Evolutionary conservation across 2,329 filamentous ascomycete genomes (phyloP).

Genomic region (Hymenoscyphus infarciens): DNA sequence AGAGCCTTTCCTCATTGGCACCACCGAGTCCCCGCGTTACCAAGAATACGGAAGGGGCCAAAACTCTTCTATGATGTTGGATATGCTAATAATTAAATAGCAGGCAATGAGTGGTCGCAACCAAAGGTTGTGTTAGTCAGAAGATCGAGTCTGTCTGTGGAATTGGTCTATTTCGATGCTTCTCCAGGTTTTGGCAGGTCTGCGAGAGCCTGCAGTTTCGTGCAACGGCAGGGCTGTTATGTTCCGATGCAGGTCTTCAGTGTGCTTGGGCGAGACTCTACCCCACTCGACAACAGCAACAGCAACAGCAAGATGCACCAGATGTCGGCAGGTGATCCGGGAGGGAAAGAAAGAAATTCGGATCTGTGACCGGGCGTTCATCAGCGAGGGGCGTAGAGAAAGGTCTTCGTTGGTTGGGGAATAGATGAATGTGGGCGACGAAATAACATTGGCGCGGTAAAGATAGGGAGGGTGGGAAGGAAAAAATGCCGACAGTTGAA

Average conservation of each 20-base stretch:
- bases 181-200: slow-evolving; percentile 26
- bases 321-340: slow-evolving; percentile 34
- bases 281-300: slow-evolving; percentile 24
- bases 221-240: slow-evolving; percentile 31
- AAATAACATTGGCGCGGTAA: slow-evolving; percentile 29
- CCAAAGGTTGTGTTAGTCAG: slow-evolving; percentile 18
- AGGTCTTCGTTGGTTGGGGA: slow-evolving; percentile 24
- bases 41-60: slow-evolving; percentile 11
- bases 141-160: slow-evolving; percentile 11
- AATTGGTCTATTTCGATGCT: slow-evolving; percentile 11
- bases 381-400: slow-evolving; percentile 28
- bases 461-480: slow-evolving; percentile 22
- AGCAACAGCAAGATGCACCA: slow-evolving; percentile 27
- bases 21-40: slow-evolving; percentile 14
- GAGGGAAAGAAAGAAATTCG: slow-evolving; percentile 19
- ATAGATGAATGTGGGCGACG: slow-evolving; percentile 17
- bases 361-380: slow-evolving; percentile 30
- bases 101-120: not conserved
- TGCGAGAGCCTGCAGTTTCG: slow-evolving; percentile 27
- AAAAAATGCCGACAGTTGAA: slow-evolving; percentile 24
- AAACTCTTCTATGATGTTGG: slow-evolving; percentile 8
- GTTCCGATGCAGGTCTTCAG: slow-evolving; percentile 32
- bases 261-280: slow-evolving; percentile 21
- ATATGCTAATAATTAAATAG: slow-evolving; percentile 6
- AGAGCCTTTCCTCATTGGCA: slow-evolving; percentile 27